Conservation (phyloP, 306 rosid species). For the Malus orientalis region DNA sequence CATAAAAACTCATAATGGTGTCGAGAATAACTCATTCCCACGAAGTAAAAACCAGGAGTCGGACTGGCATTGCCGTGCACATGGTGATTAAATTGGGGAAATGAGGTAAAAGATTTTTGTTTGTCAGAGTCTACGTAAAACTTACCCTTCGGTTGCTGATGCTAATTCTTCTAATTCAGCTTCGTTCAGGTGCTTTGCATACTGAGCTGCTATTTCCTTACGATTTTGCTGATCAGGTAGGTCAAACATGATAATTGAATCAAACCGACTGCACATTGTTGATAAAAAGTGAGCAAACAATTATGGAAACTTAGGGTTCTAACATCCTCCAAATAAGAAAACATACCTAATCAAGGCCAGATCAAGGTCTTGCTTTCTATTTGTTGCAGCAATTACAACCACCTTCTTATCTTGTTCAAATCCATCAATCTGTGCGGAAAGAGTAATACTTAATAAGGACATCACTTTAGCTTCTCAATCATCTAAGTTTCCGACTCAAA, state of each 20-base stretch:
- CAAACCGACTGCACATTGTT: constrained; percentile 56
- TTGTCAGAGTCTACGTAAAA: neutral
- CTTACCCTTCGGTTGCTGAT: constrained; percentile 41
- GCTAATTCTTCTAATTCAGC: constrained; percentile 47
- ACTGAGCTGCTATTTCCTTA: constrained; percentile 68
- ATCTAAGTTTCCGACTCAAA: neutral
- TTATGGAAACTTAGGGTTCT: neutral
- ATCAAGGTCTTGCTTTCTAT: constrained; percentile 92
- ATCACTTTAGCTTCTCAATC: neutral
- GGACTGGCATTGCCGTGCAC: neutral
- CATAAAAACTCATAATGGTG: too few relatives aligned
- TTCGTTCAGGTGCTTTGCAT: constrained; percentile 64
- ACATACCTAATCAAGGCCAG: constrained; percentile 75
- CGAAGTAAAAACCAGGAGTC: neutral
- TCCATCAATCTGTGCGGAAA: constrained; percentile 78
- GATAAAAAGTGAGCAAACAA: constrained; percentile 1
- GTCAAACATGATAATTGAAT: constrained; percentile 62
- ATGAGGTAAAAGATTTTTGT: neutral
- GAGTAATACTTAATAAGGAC: neutral
- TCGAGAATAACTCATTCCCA: too few relatives aligned
- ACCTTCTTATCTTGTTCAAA: constrained; percentile 90
- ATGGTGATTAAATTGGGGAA: neutral
- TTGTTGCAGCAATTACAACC: constrained; percentile 89
- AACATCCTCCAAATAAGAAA: neutral
- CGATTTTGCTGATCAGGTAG: constrained; percentile 77